These are phyloP conservation scores for Umbelopsis sp. DNA, from an alignment of 192 early-diverging fungal genomes.

Conservation along the genomic window DNA sequence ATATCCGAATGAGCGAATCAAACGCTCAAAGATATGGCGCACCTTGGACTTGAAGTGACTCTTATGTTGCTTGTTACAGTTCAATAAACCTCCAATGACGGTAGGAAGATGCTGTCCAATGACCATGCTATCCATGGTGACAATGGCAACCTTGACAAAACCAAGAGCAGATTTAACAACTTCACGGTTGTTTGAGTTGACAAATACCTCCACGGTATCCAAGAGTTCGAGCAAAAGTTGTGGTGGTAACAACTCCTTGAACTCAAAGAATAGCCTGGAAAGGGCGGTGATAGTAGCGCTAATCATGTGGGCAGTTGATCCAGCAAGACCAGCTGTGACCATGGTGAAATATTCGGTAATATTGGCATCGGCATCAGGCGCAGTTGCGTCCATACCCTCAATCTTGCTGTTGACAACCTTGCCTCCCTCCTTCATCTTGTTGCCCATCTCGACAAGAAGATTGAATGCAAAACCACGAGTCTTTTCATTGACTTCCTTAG, in stretches of 20 bases:
- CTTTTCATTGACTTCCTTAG: constrained; percentile 94
- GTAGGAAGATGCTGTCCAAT: constrained; percentile 72
- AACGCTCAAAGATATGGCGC: constrained; percentile 89
- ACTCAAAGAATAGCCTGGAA: constrained; percentile 91
- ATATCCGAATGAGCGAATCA: constrained; percentile 67
- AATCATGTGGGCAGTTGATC: constrained; percentile 90
- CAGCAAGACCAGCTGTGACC: constrained; percentile 92
- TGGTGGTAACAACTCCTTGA: constrained; percentile 65
- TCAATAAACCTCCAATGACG: constrained; percentile 76
- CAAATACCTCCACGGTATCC: constrained; percentile 78
- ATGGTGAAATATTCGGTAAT: constrained; percentile 90
- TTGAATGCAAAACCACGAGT: constrained; percentile 82
- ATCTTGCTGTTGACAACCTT: constrained; percentile 41
- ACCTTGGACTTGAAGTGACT: constrained; percentile 90
- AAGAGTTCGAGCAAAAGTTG: constrained; percentile 75
- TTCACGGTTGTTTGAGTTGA: constrained; percentile 82
- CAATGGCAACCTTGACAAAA: constrained; percentile 90
- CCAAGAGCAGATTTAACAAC: constrained; percentile 90
- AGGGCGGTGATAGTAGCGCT: constrained; percentile 86
- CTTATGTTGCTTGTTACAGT: constrained; percentile 86
- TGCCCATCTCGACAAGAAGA: constrained; percentile 85
- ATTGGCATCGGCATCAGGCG: constrained; percentile 51
- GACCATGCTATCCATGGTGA: constrained; percentile 72
- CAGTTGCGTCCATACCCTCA: constrained; percentile 37
- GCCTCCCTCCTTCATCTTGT: constrained; percentile 83